Conservation (phyloP, 1,284 basidiomycete genomes). For the Meira miltonrushii region DNA sequence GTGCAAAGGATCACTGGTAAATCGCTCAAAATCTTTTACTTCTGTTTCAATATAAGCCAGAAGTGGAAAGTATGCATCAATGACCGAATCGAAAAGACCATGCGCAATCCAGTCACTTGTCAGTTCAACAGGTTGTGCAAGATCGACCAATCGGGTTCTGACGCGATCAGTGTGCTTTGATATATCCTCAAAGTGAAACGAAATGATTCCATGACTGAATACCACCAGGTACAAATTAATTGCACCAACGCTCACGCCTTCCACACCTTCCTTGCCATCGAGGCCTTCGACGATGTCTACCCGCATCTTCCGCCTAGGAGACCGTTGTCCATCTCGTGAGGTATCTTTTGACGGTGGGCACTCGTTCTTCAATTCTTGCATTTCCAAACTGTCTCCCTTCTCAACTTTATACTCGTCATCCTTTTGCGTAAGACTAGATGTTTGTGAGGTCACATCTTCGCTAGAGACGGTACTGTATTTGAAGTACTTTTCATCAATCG, state of each 20-base stretch:
- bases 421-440: constrained; percentile 28
- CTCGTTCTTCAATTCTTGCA: background rate
- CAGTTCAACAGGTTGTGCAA: constrained; percentile 31
- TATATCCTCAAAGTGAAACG: constrained; percentile 88
- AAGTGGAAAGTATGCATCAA: constrained; percentile 88
- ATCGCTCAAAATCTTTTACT: constrained; percentile 69
- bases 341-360: background rate
- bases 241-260: constrained; percentile 66
- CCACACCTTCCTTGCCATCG: constrained; percentile 60
- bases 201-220: constrained; percentile 81
- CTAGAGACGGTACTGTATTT: constrained; percentile 53
- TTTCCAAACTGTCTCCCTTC: constrained; percentile 1
- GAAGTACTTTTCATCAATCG: constrained; percentile 66
- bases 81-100: constrained; percentile 83
- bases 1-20: constrained; percentile 56
- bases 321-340: background rate
- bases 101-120: constrained; percentile 86
- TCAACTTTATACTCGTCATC: background rate
- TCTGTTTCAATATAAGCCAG: constrained; percentile 77
- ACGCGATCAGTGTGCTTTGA: constrained; percentile 79
- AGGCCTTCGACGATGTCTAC: constrained; percentile 60
- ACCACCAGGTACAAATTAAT: constrained; percentile 84
- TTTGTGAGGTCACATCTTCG: background rate
- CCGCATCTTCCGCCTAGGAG: constrained; percentile 14
- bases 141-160: constrained; percentile 61